phyloP scores from a whole-genome alignment of 257 asterid genomes.

The Solanum paucissectum region DNA sequence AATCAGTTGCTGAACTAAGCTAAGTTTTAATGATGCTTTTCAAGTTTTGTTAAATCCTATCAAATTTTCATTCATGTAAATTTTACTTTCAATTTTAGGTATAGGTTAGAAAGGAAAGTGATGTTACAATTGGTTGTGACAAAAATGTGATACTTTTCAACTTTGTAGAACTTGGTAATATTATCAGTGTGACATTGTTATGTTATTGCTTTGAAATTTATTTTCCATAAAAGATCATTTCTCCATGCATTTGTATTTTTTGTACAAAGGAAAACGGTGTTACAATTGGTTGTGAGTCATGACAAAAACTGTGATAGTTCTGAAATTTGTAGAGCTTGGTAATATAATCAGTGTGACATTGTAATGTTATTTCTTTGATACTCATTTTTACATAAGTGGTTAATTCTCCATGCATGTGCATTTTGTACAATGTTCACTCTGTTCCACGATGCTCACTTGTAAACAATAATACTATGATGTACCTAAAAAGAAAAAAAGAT shows the following conservation, averaged over 20 bases:
- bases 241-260: neutral
- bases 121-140: neutral
- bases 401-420: neutral
- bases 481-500: neutral
- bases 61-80: neutral
- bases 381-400: neutral
- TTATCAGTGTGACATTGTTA: neutral
- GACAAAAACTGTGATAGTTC: neutral
- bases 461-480: neutral
- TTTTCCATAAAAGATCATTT: neutral
- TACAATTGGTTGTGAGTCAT: neutral
- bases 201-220: neutral
- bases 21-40: neutral
- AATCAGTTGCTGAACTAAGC: neutral
- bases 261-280: neutral
- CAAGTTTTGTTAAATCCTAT: neutral
- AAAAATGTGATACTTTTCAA: neutral
- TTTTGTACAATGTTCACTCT: neutral
- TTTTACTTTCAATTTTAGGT: neutral
- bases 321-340: neutral
- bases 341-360: neutral
- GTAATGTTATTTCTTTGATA: neutral
- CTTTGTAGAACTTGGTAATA: neutral
- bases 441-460: neutral
- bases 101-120: neutral